Evolutionary conservation across 2,329 filamentous ascomycete species (phyloP).

Genomic region (Nothomitra cinnamomea): DNA sequence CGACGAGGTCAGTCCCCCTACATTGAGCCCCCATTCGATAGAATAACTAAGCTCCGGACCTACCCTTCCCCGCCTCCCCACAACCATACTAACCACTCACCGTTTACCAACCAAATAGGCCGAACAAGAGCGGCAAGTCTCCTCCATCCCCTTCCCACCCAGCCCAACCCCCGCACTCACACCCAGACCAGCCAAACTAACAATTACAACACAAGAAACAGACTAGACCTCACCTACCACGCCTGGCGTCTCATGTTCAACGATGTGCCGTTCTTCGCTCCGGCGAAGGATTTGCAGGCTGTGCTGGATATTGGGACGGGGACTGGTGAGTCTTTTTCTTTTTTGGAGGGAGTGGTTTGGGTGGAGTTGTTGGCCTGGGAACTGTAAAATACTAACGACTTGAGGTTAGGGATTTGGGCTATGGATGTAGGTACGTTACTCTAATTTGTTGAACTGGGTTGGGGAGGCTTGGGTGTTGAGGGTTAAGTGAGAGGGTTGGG

Average conservation of each 20-base stretch:
- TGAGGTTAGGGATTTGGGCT: constrained; percentile 8
- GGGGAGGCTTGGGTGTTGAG: too few relatives aligned
- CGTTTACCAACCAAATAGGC: not conserved
- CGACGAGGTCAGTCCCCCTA: constrained; percentile 4
- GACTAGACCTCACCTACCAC: not conserved
- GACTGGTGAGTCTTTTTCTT: not conserved
- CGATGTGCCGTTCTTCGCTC: not conserved
- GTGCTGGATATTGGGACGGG: constrained; percentile 7
- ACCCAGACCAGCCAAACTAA: too few relatives aligned
- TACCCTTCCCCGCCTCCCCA: too few relatives aligned
- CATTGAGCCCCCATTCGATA: not conserved
- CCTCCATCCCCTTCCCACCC: too few relatives aligned
- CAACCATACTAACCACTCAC: not conserved
- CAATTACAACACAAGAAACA: not conserved
- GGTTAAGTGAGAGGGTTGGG: too few relatives aligned
- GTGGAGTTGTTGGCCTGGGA: too few relatives aligned
- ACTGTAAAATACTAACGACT: not conserved
- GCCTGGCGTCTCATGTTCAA: constrained; percentile 1
- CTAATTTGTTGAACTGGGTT: too few relatives aligned
- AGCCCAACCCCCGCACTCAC: too few relatives aligned
- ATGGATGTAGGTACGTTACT: constrained; percentile 6
- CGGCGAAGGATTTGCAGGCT: not conserved
- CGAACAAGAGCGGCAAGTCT: not conserved
- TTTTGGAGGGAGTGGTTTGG: too few relatives aligned
- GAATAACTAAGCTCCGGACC: too few relatives aligned